Evolutionary conservation across 2,329 filamentous ascomycete species (phyloP), one percentile per base, ranked within the genome.

Genomic region (Pleomassaria siparia): DNA sequence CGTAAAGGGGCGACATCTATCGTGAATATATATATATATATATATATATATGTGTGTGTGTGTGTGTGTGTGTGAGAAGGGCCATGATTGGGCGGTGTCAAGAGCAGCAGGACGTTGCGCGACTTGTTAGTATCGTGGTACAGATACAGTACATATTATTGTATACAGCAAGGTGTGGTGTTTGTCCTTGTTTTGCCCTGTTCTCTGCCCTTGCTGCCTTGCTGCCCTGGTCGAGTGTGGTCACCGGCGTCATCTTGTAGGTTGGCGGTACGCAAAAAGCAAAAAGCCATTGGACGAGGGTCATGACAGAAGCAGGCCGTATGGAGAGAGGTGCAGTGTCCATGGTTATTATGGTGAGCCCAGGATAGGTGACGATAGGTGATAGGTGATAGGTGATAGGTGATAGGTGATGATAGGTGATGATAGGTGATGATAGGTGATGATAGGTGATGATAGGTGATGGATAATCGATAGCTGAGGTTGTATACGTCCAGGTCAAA

Each of bases 261-360:
- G 20, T 10, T 5, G 36, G 4, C 7, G 44, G 47, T 37, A 53
- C 39, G 32, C 54, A 52, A n/a, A 24, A 45, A 52, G 50, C 43
- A 47, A 51, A 47, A 47, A 51, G 40, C 20, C 42, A 32, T 45
- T 39, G 36, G 36, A 24, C 36, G 20, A 39, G 36, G 36, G 25
- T 26, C 7, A 25, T 39, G 36, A 8, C 51, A 58, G 42, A 42
- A 26, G 21, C 28, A n/a, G 33, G 44, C 60, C 56, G 25, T 42
- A 62, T 53, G 53, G 43, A 54, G 56, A 35, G 40, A 44, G 43
- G 41, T 55, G 62, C 62, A 66, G 55, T 29, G 50, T n/a, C 20
- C 24, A 43, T 11, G 20, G 18, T 9, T 29, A 25, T 7, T 4
- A 20, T 41, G 4, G 39, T 41, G 45, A 59, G 51, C 49, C 46